Conservation (phyloP, 106 monocot genomes). For the Alisma plantagoaquatica region DNA sequence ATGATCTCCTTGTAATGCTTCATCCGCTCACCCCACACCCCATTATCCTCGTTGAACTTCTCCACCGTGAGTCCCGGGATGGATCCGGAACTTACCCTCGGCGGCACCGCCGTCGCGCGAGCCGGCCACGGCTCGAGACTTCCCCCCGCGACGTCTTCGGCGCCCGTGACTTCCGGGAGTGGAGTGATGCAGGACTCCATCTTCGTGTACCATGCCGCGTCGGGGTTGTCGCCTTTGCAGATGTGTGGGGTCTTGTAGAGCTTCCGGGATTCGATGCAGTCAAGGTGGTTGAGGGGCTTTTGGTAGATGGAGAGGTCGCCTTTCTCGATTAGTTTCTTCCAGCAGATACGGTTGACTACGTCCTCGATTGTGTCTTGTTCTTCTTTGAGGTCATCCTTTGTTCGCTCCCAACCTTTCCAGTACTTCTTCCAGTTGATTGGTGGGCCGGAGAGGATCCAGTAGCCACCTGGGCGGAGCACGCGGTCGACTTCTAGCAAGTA, state of each 20-base stretch:
- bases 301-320: constrained; percentile 74
- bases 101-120: constrained; percentile 38
- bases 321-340: constrained; percentile 58
- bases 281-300: constrained; percentile 55
- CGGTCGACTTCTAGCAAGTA: constrained; percentile 73
- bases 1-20: constrained; percentile 32
- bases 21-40: constrained; percentile 33
- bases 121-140: constrained; percentile 44
- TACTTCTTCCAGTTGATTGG: constrained; percentile 65
- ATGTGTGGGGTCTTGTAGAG: constrained; percentile 29
- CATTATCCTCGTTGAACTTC: constrained; percentile 35
- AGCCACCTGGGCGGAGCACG: constrained; percentile 61
- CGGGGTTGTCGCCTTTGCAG: constrained; percentile 40
- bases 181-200: constrained; percentile 57
- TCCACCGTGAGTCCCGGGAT: constrained; percentile 25
- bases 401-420: constrained; percentile 64
- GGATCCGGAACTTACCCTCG: constrained; percentile 32
- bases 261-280: constrained; percentile 32
- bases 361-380: constrained; percentile 68
- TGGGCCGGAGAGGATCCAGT: constrained; percentile 72
- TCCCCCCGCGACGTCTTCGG: constrained; percentile 44
- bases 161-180: constrained; percentile 33
- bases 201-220: constrained; percentile 60
- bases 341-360: constrained; percentile 44
- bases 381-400: constrained; percentile 44